Percentiles rank a stretch among this genome's conserved stretches.
These are phyloP conservation scores for Sanguinoderma infundibulare DNA, from an alignment of 1,284 basidiomycete genomes.

Conservation along the genomic window DNA sequence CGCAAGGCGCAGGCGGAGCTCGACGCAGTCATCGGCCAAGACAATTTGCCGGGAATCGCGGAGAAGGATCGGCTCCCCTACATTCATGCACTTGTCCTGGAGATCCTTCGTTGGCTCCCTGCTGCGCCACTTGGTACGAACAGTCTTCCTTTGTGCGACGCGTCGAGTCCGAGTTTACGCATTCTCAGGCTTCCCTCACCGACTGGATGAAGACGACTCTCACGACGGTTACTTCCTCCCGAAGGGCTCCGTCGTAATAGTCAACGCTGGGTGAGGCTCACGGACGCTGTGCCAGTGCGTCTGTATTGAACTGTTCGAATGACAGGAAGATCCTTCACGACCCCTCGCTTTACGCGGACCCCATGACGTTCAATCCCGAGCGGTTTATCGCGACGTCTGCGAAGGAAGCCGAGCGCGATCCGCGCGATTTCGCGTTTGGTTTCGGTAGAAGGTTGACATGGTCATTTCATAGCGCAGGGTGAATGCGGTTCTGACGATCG, in stretches of 20 bases:
- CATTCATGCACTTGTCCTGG: conserved; percentile 33
- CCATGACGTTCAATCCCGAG: background rate
- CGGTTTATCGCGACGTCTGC: background rate
- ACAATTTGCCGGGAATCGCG: conserved; percentile 30
- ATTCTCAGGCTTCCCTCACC: conserved; percentile 34
- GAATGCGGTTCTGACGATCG: too few relatives aligned
- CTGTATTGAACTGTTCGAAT: too few relatives aligned
- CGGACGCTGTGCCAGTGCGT: too few relatives aligned
- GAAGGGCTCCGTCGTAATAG: background rate
- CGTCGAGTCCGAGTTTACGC: too few relatives aligned
- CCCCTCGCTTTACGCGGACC: background rate
- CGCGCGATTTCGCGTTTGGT: too few relatives aligned
- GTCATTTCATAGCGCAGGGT: too few relatives aligned
- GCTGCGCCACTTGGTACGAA: conserved; percentile 32
- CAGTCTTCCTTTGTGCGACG: background rate
- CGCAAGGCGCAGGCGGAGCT: conserved; percentile 36
- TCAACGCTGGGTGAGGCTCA: background rate
- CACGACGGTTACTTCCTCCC: background rate
- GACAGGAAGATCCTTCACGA: background rate
- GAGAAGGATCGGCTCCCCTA: conserved; percentile 36
- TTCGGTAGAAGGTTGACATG: too few relatives aligned
- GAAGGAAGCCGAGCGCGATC: background rate
- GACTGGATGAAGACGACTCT: conserved; percentile 32
- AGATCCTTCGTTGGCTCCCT: conserved; percentile 35
- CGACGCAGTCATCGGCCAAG: conserved; percentile 31